phyloP scores from a whole-genome alignment of 2,329 filamentous ascomycete species.

The Stagonosporopsis vannaccii region DNA sequence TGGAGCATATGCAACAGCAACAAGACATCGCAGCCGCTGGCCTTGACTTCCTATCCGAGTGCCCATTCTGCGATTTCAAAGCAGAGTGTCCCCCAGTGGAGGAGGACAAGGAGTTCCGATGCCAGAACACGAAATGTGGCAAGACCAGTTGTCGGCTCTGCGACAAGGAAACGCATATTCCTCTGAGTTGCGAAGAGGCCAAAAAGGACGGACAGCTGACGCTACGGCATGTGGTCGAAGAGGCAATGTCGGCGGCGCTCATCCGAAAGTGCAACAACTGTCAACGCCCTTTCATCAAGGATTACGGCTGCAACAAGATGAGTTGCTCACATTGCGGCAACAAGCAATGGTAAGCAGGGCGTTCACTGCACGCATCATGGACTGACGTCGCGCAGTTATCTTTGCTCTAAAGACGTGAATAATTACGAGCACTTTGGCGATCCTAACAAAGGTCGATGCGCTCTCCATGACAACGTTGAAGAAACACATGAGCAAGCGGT shows the following conservation, averaged over 20 bases:
- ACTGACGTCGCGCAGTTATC: constrained; percentile 61
- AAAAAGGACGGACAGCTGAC: constrained; percentile 67
- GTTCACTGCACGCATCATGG: not conserved
- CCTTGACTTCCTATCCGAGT: constrained; percentile 75
- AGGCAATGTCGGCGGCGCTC: constrained; percentile 82
- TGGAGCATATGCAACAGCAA: constrained; percentile 76
- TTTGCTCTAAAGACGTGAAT: constrained; percentile 71
- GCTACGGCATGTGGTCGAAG: constrained; percentile 74
- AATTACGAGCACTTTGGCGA: constrained; percentile 77
- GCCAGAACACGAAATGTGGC: constrained; percentile 70
- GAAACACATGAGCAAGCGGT: constrained; percentile 70
- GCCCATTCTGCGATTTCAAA: constrained; percentile 84
- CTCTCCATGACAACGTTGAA: constrained; percentile 70
- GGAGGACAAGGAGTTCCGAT: constrained; percentile 75
- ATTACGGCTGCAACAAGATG: constrained; percentile 85
- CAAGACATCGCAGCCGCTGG: constrained; percentile 72
- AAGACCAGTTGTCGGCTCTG: constrained; percentile 65
- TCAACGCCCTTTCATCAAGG: constrained; percentile 79
- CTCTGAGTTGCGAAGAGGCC: constrained; percentile 72
- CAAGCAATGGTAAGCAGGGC: constrained; percentile 60
- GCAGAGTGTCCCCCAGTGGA: constrained; percentile 74
- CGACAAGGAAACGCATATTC: constrained; percentile 72
- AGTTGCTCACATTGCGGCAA: constrained; percentile 67
- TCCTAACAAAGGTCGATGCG: constrained; percentile 55
- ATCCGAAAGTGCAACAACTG: constrained; percentile 78